A percentile compares a stretch with the other conserved stretches of the same genome.
phyloP scores from a whole-genome alignment of 108 stramenopile species.

The Pseudonitzschia multistriata region DNA sequence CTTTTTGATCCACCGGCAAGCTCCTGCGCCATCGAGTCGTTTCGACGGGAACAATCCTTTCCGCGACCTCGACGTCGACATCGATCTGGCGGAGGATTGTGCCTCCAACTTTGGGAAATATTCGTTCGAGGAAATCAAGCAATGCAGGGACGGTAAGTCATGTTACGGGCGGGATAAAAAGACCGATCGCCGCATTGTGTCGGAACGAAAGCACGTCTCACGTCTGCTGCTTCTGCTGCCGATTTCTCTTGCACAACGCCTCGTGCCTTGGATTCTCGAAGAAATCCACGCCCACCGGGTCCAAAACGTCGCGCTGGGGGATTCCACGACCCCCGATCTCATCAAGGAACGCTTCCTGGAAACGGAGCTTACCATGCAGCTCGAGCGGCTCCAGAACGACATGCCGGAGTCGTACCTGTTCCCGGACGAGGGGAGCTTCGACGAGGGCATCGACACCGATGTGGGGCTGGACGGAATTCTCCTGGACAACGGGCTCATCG shows the following conservation, averaged over 20 bases:
- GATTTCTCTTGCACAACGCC: neutral
- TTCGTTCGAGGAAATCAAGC: slow-evolving; percentile 19
- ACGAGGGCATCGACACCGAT: neutral
- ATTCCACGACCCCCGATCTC: slow-evolving; percentile 16
- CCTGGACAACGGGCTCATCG: neutral
- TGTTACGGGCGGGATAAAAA: neutral
- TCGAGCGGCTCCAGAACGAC: slow-evolving; percentile 22
- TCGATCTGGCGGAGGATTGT: slow-evolving; percentile 13
- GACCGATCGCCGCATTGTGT: neutral
- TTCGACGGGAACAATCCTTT: slow-evolving; percentile 7
- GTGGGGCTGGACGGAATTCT: neutral
- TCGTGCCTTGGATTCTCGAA: neutral
- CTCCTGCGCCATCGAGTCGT: neutral
- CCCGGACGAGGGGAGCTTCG: neutral
- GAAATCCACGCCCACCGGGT: slow-evolving; percentile 32
- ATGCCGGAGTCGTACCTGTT: slow-evolving; percentile 26
- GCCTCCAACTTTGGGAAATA: slow-evolving; percentile 34
- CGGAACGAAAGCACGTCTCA: neutral
- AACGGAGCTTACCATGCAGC: slow-evolving; percentile 28
- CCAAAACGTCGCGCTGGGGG: slow-evolving; percentile 17
- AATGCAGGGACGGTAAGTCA: slow-evolving; percentile 26
- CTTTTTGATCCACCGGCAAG: neutral
- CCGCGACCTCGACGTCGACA: slow-evolving; percentile 8
- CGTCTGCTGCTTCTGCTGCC: neutral
- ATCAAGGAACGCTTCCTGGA: slow-evolving; percentile 24